Base-by-base conservation (phyloP, 2,329 filamentous ascomycete genomes). In the Epicoccum sorghinum region DNA sequence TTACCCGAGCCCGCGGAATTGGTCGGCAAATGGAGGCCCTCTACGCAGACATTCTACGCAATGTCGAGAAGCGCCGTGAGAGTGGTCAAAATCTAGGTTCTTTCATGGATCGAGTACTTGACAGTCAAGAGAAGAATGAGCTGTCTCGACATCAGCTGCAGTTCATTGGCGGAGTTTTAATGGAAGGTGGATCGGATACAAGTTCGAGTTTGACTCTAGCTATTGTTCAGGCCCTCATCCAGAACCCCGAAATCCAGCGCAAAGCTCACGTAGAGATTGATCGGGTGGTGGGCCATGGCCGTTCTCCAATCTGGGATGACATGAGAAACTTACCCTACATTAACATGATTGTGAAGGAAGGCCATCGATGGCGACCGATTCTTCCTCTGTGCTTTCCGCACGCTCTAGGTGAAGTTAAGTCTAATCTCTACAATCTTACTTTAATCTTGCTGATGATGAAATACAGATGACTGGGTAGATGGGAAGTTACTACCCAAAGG, bases 401-500 rank as follows among this genome's bases (percentile, higher is more conserved):
- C 38, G 47, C 47, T 14, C 44, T 39, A 24, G 14, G 36, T 33
- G 47, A 51, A 45, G 27, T 27, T 50, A 23, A 32, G 37, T 29
- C 27, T 29, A 27, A 7, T 18, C 12, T 8, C 36, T 6, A 10
- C 35, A 13, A 35, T 36, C 25, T 33, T 22, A 14, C 30, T 18
- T 12, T 12, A 2, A 40, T 43, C n/a, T 2, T 10, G 18, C 36
- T 40, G 27, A 40, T 33, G 14, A 27, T 24, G 29, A 7, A 9
- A 43, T n/a, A 22, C 29, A 43, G 50, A 54, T 39, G 55, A 54
- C 37, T 42, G 41, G 25, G 33, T 50, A 33, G 30, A 49, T 24
- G 55, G 50, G 18, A 46, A 45, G 12, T 42, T 48, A 5, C 66
- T 77, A 35, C 74, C 73, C 0, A 72, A 72, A 47, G 72, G 69